These are phyloP conservation scores for Kwoniella europaea DNA, from an alignment of 768 basidiomycete genomes.

Conservation along the genomic window DNA sequence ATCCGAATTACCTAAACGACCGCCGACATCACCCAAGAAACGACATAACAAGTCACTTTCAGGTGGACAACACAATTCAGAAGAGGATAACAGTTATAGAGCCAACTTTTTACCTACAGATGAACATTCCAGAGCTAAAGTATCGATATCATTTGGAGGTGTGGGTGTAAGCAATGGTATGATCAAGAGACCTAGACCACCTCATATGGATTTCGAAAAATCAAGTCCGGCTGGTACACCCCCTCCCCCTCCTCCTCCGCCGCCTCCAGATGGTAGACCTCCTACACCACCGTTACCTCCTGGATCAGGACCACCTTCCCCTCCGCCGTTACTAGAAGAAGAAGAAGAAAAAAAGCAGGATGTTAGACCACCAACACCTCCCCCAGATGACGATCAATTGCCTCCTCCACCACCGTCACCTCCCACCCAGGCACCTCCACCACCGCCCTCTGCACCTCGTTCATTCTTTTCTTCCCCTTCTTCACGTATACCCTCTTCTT, in stretches of 20 bases:
- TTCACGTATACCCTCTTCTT: background rate
- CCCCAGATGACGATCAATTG: conserved; percentile 19
- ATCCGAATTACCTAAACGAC: background rate
- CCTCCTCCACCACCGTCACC: conserved; percentile 24
- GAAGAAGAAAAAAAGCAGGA: background rate
- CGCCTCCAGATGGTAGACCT: conserved; percentile 12
- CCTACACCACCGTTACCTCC: conserved; percentile 9
- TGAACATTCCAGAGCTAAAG: conserved; percentile 1
- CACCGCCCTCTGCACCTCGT: conserved; percentile 12
- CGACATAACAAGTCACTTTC: conserved; percentile 1
- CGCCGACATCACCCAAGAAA: conserved; percentile 17
- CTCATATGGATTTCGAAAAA: conserved; percentile 21
- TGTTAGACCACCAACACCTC: conserved; percentile 29
- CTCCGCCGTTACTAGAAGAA: background rate
- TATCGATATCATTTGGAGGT: conserved; percentile 22
- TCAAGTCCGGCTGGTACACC: conserved; percentile 3
- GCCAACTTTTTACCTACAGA: conserved; percentile 14
- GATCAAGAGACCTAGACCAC: conserved; percentile 19
- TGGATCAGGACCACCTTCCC: conserved; percentile 3
- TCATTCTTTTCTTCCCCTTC: background rate
- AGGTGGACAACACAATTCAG: background rate
- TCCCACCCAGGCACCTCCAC: background rate
- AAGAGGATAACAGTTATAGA: conserved; percentile 13
- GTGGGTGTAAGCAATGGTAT: background rate
- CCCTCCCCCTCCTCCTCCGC: conserved; percentile 6